Conservation (phyloP, 208 protist species). For the Kentomonas sorsogonicus region DNA sequence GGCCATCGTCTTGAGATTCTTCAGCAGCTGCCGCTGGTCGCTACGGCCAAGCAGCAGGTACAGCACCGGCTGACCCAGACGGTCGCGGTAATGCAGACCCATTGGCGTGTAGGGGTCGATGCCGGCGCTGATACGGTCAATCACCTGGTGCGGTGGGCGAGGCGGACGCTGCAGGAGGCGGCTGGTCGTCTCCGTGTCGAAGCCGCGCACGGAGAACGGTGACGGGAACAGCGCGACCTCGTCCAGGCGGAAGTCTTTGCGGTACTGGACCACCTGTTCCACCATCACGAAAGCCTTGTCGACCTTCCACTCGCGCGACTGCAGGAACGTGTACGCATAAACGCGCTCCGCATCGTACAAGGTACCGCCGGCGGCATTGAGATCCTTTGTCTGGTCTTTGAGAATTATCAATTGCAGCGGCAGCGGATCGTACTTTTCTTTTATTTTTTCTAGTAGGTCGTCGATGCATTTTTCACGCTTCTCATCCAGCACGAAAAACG, state of each 20-base stretch:
- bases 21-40: conserved; percentile 21
- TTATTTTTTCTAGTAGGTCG: conserved; percentile 26
- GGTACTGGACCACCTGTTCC: conserved; percentile 23
- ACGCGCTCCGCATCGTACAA: conserved; percentile 34
- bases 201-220: conserved; percentile 51
- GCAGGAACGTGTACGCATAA: conserved; percentile 52
- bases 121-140: conserved; percentile 30
- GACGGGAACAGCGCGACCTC: conserved; percentile 30
- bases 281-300: conserved; percentile 56
- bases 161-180: conserved; percentile 3
- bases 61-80: conserved; percentile 27
- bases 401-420: conserved; percentile 17
- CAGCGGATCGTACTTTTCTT: conserved; percentile 21
- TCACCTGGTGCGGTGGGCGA: conserved; percentile 6
- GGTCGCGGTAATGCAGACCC: conserved; percentile 43
- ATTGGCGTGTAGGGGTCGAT: too few relatives aligned
- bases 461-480: conserved; percentile 53
- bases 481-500: conserved; percentile 33
- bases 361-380: conserved; percentile 21
- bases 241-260: conserved; percentile 25
- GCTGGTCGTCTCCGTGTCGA: conserved; percentile 25
- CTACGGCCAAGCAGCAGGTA: conserved; percentile 30
- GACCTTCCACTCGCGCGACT: conserved; percentile 52
- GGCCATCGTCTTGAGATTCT: conserved; percentile 24
- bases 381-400: conserved; percentile 15